Percentiles rank a stretch among this genome's conserved stretches.
These are phyloP conservation scores for Asterella californica DNA, from an alignment of 225 moss, liverwort and hornwort genomes.

Conservation along the genomic window DNA sequence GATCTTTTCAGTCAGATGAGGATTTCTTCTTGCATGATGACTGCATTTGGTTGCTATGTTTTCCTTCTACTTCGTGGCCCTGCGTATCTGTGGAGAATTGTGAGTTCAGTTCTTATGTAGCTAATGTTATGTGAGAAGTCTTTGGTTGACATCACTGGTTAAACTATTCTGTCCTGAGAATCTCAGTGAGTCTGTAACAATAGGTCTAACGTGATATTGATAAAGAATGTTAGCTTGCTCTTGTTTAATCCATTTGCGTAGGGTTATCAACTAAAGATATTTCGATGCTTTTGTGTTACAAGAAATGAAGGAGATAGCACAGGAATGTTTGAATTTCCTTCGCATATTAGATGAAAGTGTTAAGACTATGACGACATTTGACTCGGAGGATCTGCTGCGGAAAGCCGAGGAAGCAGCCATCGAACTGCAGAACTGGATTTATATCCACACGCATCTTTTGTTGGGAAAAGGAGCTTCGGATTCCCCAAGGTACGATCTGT, in stretches of 20 bases:
- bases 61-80: too few species aligned
- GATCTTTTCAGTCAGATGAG: slow-evolving; percentile 70
- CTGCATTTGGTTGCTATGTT: too few species aligned
- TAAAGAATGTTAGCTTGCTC: neutral
- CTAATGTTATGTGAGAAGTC: too few species aligned
- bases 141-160: too few species aligned
- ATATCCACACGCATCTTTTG: slow-evolving; percentile 50
- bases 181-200: too few species aligned
- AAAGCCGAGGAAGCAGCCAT: slow-evolving; percentile 83
- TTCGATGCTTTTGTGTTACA: slow-evolving; percentile 20
- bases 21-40: neutral
- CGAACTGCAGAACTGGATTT: slow-evolving; percentile 72
- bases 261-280: neutral
- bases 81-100: neutral
- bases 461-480: slow-evolving; percentile 53
- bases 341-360: slow-evolving; percentile 62
- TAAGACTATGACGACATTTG: slow-evolving; percentile 56
- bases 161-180: too few species aligned
- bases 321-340: slow-evolving; percentile 65
- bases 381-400: slow-evolving; percentile 47
- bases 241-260: neutral
- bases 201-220: too few species aligned
- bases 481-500: slow-evolving; percentile 27
- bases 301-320: slow-evolving; percentile 78
- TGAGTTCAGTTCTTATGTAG: neutral